A percentile compares a stretch with the other conserved stretches of the same genome.
Conservation (phyloP, 371 early-diverging fungal species). For the Actinomucor elegans region DNA sequence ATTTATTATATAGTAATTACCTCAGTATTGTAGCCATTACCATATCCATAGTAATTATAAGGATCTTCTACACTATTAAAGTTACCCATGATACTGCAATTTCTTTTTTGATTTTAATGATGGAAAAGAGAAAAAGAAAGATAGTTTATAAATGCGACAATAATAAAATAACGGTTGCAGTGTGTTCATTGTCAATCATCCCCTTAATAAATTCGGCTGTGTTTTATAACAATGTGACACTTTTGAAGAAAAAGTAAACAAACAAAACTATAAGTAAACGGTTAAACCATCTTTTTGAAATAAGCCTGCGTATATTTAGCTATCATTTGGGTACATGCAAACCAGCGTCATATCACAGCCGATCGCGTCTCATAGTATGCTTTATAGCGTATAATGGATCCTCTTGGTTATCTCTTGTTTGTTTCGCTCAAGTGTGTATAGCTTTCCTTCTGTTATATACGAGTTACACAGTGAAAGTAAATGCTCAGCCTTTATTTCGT, state of each 20-base stretch:
- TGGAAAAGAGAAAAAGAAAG: not conserved
- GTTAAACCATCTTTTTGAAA: too few relatives aligned
- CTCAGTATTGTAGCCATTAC: not conserved
- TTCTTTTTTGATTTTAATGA: not conserved
- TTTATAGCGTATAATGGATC: too few relatives aligned
- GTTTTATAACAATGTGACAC: constrained; percentile 6
- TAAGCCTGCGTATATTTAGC: too few relatives aligned
- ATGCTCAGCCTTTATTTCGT: too few relatives aligned
- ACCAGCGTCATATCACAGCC: too few relatives aligned
- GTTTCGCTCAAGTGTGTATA: too few relatives aligned
- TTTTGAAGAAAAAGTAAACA: constrained; percentile 2
- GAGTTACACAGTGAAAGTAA: too few relatives aligned
- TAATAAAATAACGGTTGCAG: not conserved
- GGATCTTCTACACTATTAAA: not conserved
- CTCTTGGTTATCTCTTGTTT: too few relatives aligned
- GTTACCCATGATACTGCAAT: constrained; percentile 6
- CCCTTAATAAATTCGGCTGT: constrained; percentile 1
- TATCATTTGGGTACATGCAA: too few relatives aligned
- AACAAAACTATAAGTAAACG: not conserved
- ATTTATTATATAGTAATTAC: not conserved
- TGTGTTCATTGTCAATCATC: not conserved
- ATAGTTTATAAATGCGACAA: not conserved
- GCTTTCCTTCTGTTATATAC: too few relatives aligned
- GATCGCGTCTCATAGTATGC: too few relatives aligned
- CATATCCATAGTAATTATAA: not conserved